A percentile compares a stretch with the other conserved stretches of the same genome.
phyloP scores from a whole-genome alignment of 148 eudicot genomes.

The Fagopyrum homotropicum region DNA sequence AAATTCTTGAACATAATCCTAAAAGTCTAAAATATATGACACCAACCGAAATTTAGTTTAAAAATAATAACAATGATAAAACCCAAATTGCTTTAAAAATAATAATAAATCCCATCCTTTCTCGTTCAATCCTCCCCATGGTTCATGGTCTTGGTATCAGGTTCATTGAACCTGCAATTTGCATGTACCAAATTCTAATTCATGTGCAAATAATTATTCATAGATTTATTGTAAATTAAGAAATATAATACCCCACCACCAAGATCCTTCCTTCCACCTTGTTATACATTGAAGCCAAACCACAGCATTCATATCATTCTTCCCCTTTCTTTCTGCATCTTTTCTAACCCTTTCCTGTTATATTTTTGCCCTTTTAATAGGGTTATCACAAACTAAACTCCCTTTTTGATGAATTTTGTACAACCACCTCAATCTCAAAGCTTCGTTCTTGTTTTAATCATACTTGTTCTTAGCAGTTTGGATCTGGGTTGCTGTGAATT shows the following conservation, averaged over 20 bases:
- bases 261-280: slow-evolving; percentile 1
- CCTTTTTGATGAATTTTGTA: slow-evolving; percentile 8
- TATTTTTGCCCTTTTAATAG: slow-evolving; percentile 11
- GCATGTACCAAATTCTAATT: slow-evolving; percentile 5
- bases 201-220: slow-evolving; percentile 7
- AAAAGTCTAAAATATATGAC: no score
- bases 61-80: no score
- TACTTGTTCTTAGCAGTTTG: slow-evolving; percentile 42
- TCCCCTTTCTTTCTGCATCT: background rate
- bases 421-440: background rate
- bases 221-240: background rate
- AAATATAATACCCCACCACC: slow-evolving; percentile 5
- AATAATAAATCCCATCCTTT: background rate
- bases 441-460: slow-evolving; percentile 12
- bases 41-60: no score
- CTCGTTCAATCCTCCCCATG: background rate
- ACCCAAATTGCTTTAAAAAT: no score
- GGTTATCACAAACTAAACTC: slow-evolving; percentile 4
- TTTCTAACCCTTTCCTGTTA: background rate
- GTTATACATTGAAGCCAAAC: slow-evolving; percentile 8
- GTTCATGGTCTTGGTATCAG: background rate
- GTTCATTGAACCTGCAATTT: slow-evolving; percentile 11
- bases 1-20: no score
- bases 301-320: slow-evolving; percentile 1
- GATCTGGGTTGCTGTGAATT: slow-evolving; percentile 26